Conservation (phyloP, 768 basidiomycete species). For the Tephrocybe sp. region DNA sequence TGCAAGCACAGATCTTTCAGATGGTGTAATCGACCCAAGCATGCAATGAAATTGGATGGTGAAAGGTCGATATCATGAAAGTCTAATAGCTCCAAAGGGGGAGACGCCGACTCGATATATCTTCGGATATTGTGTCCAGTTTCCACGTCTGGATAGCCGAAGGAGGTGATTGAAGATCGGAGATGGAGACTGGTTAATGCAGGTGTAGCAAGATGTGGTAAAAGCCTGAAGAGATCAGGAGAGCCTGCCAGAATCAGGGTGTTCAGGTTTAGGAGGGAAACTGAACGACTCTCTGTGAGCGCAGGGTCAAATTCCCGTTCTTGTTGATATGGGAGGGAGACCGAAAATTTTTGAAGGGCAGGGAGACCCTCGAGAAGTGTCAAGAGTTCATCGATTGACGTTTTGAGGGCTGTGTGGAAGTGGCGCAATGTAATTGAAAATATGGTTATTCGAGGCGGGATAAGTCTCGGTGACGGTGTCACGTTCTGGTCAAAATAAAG, state of each 20-base stretch:
- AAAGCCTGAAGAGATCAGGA: conserved; percentile 26
- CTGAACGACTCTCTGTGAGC: conserved; percentile 12
- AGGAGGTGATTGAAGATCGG: conserved; percentile 33
- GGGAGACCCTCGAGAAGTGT: conserved; percentile 36
- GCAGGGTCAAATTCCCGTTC: conserved; percentile 23
- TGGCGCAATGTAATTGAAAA: conserved; percentile 31
- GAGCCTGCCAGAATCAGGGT: conserved; percentile 27
- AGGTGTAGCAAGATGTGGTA: conserved; percentile 30
- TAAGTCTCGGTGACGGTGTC: conserved; percentile 28
- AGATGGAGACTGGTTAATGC: conserved; percentile 35
- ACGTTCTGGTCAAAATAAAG: conserved; percentile 32
- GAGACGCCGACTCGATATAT: conserved; percentile 22
- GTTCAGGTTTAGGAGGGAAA: conserved; percentile 22
- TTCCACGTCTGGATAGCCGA: conserved; percentile 28
- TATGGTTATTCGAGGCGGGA: conserved; percentile 31
- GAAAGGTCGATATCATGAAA: conserved; percentile 25
- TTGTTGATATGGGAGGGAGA: conserved; percentile 33
- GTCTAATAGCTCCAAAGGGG: conserved; percentile 27
- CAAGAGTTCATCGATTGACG: conserved; percentile 24
- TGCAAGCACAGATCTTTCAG: conserved; percentile 52
- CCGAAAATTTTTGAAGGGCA: conserved; percentile 35
- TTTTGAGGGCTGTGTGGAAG: conserved; percentile 15
- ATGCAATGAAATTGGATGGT: conserved; percentile 19
- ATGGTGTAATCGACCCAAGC: conserved; percentile 28
- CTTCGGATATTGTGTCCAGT: conserved; percentile 21